phyloP scores from a whole-genome alignment of 768 basidiomycete species.

The Termitomyces titanicus region DNA sequence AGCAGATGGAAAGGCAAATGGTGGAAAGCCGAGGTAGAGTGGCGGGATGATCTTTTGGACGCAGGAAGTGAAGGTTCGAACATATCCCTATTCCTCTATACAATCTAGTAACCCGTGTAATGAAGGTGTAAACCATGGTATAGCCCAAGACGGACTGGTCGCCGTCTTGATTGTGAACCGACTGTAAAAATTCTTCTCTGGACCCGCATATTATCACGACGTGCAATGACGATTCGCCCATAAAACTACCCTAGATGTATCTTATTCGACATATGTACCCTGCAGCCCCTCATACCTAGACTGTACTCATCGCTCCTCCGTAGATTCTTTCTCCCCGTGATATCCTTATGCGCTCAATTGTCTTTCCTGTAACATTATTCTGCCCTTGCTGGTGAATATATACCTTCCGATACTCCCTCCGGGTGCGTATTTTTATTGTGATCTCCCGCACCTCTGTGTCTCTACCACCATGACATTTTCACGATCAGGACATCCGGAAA shows the following conservation, averaged over 20 bases:
- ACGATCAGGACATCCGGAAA: not conserved
- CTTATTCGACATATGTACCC: constrained; percentile 7
- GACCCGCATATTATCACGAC: not conserved
- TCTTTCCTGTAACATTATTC: not conserved
- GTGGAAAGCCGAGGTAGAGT: constrained; percentile 80
- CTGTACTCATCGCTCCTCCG: not conserved
- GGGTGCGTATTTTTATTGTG: not conserved
- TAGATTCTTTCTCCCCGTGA: not conserved
- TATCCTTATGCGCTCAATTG: not conserved
- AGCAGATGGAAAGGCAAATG: constrained; percentile 58
- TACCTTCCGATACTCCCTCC: not conserved
- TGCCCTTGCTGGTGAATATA: not conserved
- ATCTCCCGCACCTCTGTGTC: too few species aligned
- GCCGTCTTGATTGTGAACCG: constrained; percentile 68
- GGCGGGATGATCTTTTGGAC: constrained; percentile 65
- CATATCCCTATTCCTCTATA: not conserved
- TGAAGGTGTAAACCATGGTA: constrained; percentile 76
- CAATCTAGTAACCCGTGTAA: not conserved
- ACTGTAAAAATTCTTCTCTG: not conserved
- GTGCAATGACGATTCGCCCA: not conserved
- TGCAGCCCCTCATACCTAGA: not conserved
- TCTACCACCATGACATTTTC: not conserved
- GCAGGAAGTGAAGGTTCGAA: constrained; percentile 62
- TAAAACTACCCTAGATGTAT: not conserved
- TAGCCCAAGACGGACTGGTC: constrained; percentile 74